Base-by-base conservation (phyloP, 2,329 filamentous ascomycete genomes). In the Cephalotrichum gorgonifer region DNA sequence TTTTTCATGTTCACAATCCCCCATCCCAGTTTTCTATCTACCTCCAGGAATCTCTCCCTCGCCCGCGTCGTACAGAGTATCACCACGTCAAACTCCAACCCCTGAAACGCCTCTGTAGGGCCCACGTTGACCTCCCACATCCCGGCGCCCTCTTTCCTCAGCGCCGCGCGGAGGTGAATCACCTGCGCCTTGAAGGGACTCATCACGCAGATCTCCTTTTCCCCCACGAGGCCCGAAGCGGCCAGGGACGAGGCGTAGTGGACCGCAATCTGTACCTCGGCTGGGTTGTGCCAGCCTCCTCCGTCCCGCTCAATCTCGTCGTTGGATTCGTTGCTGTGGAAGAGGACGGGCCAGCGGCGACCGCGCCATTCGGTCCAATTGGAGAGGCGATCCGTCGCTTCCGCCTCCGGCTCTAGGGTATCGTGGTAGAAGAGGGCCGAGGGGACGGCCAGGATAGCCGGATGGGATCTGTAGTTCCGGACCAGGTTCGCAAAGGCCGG, bases 341-440 rank as follows among this genome's bases (percentile, higher is more conserved):
- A 98, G 91, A 97, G 97, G 91, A 98, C 46, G 25, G 46, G 46
- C 46, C 46, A 48, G 12, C 27, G n/a, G 14, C 46, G 30, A 38
- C 46, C 46, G 14, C 39, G 39, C 46, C 46, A 48, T 2, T 20
- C 14, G 6, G 15, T 7, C 38, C 38, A 48, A 26, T 7, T 5
- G 5, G 23, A 9, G 7, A 48, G 46, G 7, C 38, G 25, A 14
- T 98, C 3, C 93, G 93, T 57, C 83, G 88, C 63, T 97, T 90
- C 93, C 93, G 58, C 98, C 97, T 66, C 98, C 93, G 46, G 46
- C 26, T 48, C 46, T 49, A 98, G 76, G 49, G 88, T 93, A 22
- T 93, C 93, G 60, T 97, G 91, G 67, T 98, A 98, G 66, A 98
- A 98, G 93, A 98, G 97, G 70, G 97, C 97, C 50, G 91, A 97